phyloP scores from a whole-genome alignment of 1,139 yeast genomes.

The Yamadazyma songkhlaensis region DNA sequence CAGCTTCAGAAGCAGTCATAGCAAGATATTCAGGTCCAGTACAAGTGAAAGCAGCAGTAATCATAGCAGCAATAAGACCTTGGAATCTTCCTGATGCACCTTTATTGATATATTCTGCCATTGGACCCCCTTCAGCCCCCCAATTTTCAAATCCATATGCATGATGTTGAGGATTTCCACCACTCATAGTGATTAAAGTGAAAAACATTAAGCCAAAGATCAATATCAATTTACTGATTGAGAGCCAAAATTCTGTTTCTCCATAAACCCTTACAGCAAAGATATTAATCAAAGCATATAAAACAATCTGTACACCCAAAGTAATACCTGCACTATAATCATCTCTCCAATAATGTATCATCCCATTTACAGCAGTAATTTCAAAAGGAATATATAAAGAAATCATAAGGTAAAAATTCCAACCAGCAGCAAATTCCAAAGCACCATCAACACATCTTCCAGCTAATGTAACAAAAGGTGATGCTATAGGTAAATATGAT shows the following conservation, averaged over 20 bases:
- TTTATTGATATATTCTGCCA: slow-evolving; percentile 50
- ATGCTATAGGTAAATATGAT: slow-evolving; percentile 66
- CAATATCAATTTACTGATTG: slow-evolving; percentile 65
- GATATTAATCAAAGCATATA: slow-evolving; percentile 62
- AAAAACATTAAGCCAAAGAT: slow-evolving; percentile 69
- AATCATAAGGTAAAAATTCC: slow-evolving; percentile 75
- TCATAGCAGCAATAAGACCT: slow-evolving; percentile 63
- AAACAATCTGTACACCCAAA: slow-evolving; percentile 57
- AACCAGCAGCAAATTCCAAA: slow-evolving; percentile 74
- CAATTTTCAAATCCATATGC: slow-evolving; percentile 67
- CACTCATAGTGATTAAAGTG: slow-evolving; percentile 78
- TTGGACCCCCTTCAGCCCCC: slow-evolving; percentile 44
- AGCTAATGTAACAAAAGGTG: slow-evolving; percentile 54
- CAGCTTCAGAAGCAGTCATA: slow-evolving; percentile 79
- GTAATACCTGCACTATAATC: slow-evolving; percentile 68
- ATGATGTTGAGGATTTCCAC: slow-evolving; percentile 70
- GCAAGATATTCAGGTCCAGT: slow-evolving; percentile 84
- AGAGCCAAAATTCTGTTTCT: slow-evolving; percentile 77
- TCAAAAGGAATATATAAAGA: slow-evolving; percentile 80
- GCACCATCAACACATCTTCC: slow-evolving; percentile 60
- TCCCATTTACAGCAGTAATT: slow-evolving; percentile 74
- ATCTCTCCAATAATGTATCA: slow-evolving; percentile 73
- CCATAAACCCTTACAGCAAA: slow-evolving; percentile 75
- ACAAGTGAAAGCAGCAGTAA: slow-evolving; percentile 61
- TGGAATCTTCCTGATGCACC: slow-evolving; percentile 66